These are phyloP conservation scores for Vigna hirtella DNA, from an alignment of 306 rosid species.

Conservation along the genomic window DNA sequence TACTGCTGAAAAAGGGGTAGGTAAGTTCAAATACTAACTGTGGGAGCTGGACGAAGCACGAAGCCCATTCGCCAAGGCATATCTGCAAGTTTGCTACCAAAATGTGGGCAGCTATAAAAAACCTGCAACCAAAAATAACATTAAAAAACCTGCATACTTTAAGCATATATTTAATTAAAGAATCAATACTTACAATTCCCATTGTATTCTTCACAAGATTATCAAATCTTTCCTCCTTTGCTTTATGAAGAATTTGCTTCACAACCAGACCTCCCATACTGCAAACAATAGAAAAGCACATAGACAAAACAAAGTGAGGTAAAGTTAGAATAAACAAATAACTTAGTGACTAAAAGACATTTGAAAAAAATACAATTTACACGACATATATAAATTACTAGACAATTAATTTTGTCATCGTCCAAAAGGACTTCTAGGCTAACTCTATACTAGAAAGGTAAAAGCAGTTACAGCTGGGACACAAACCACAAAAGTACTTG, in stretches of 20 bases:
- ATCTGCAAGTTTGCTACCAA: slow-evolving; percentile 98
- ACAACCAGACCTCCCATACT: slow-evolving; percentile 99
- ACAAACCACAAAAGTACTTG: not conserved
- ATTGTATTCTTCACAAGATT: slow-evolving; percentile 82
- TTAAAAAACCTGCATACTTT: slow-evolving; percentile 17
- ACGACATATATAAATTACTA: not conserved
- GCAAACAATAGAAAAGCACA: slow-evolving; percentile 44
- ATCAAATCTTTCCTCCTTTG: slow-evolving; percentile 68
- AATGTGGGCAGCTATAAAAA: slow-evolving; percentile 99
- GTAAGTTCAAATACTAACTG: slow-evolving; percentile 66
- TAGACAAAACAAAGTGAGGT: not conserved
- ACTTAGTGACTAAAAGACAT: slow-evolving; percentile 20
- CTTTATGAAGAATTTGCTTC: slow-evolving; percentile 91
- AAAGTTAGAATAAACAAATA: slow-evolving; percentile 32
- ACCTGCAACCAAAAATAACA: slow-evolving; percentile 63
- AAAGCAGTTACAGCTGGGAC: not conserved
- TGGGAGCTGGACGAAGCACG: slow-evolving; percentile 90
- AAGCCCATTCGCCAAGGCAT: slow-evolving; percentile 99
- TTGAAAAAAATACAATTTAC: slow-evolving; percentile 9
- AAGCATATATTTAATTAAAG: slow-evolving; percentile 33
- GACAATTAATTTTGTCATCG: slow-evolving; percentile 3
- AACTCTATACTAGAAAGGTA: slow-evolving; percentile 13
- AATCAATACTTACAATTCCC: slow-evolving; percentile 75
- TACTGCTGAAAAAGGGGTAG: not conserved
- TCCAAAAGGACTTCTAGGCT: slow-evolving; percentile 31